These are phyloP conservation scores for Ophiostoma pallidulum DNA, from an alignment of 2,329 filamentous ascomycete genomes.

Conservation along the genomic window DNA sequence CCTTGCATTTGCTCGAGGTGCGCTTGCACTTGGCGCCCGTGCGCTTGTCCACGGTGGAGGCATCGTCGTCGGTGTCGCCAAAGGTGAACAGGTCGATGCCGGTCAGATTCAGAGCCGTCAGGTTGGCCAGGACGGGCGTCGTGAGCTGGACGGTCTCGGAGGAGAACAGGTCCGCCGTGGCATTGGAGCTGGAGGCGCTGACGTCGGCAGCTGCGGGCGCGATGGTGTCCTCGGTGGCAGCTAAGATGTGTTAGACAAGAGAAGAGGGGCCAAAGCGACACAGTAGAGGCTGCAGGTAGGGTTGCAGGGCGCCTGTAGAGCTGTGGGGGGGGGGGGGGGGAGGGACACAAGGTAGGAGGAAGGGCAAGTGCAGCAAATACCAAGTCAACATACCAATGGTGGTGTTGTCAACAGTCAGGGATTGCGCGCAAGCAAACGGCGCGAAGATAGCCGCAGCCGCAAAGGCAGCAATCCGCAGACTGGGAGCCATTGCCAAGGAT, in stretches of 20 bases:
- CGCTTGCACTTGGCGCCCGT: constrained; percentile 1
- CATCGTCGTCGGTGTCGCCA: background rate
- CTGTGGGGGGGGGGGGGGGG: no score
- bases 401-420: constrained; percentile 11
- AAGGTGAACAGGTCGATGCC: constrained; percentile 14
- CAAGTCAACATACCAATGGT: constrained; percentile 8
- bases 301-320: no score
- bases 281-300: no score
- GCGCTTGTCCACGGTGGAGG: background rate
- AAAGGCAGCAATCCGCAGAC: constrained; percentile 3
- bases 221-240: constrained; percentile 12
- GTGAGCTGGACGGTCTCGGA: constrained; percentile 19
- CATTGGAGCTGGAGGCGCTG: background rate
- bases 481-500: background rate
- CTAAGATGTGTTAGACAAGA: background rate
- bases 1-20: constrained; percentile 15
- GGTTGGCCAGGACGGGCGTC: constrained; percentile 14
- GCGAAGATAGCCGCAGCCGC: constrained; percentile 10
- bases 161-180: constrained; percentile 13
- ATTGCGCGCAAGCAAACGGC: constrained; percentile 12
- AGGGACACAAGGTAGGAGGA: background rate
- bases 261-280: background rate
- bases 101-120: constrained; percentile 14
- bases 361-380: background rate
- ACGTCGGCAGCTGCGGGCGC: constrained; percentile 12